Evolutionary conservation across 768 basidiomycete species (phyloP).

Genomic region (Suillus alpinus): DNA sequence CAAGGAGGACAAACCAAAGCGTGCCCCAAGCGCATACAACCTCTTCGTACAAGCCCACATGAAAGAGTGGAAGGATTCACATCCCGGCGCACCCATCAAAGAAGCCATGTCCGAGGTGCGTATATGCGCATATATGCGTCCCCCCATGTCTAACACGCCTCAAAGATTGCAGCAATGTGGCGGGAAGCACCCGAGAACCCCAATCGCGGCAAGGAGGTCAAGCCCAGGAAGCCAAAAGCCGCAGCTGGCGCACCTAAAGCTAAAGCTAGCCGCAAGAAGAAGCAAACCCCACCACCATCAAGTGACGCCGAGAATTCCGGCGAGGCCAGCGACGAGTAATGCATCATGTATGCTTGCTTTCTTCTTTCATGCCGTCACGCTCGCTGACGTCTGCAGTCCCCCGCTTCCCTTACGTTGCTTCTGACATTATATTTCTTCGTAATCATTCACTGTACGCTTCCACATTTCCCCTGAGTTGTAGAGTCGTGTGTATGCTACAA

Average conservation of each 20-base stretch:
- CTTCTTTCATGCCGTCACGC: background rate
- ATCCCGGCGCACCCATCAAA: conserved; percentile 45
- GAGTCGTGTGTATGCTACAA: conserved; percentile 12
- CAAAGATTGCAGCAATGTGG: conserved; percentile 57
- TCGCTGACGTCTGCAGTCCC: conserved; percentile 2
- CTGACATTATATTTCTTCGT: conserved; percentile 12
- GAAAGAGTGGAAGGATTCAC: conserved; percentile 53
- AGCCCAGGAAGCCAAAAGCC: conserved; percentile 45
- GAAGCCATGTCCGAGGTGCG: conserved; percentile 50
- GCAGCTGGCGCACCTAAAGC: conserved; percentile 9
- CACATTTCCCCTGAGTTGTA: background rate
- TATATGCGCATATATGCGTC: conserved; percentile 4
- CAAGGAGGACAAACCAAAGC: conserved; percentile 49
- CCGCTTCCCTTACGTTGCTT: conserved; percentile 1
- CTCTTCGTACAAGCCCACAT: conserved; percentile 54
- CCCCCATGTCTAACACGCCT: conserved; percentile 6
- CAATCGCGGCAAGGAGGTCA: conserved; percentile 53
- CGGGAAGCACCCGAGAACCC: conserved; percentile 61
- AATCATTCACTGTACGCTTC: conserved; percentile 7
- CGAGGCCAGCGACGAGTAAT: conserved; percentile 22
- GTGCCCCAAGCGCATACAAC: conserved; percentile 59
- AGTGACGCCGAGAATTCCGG: conserved; percentile 22
- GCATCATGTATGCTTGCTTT: background rate
- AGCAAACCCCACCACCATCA: conserved; percentile 19
- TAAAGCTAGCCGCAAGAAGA: conserved; percentile 8